Conservation (phyloP, 108 stramenopile genomes). For the Parietichytrium sp. region DNA sequence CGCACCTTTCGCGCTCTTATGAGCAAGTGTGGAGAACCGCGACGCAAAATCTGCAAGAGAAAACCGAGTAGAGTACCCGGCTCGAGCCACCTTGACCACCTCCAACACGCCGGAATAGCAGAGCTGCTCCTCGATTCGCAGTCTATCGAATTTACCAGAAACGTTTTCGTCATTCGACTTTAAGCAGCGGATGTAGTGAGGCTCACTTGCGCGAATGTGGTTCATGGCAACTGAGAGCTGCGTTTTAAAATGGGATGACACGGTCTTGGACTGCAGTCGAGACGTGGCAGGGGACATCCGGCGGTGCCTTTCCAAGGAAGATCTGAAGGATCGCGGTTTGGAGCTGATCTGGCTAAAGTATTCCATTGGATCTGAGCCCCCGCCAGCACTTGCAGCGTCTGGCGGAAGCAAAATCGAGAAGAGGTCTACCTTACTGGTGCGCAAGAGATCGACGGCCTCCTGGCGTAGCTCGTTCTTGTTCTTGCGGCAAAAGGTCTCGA, state of each 20-base stretch:
- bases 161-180: slow-evolving; percentile 92
- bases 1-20: no score
- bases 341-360: background rate
- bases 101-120: slow-evolving; percentile 96
- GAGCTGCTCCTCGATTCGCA: slow-evolving; percentile 89
- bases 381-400: background rate
- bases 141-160: slow-evolving; percentile 51
- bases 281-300: background rate
- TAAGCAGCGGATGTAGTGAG: slow-evolving; percentile 97
- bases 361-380: background rate
- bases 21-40: slow-evolving; percentile 65
- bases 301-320: slow-evolving; percentile 2
- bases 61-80: slow-evolving; percentile 93
- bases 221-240: slow-evolving; percentile 57
- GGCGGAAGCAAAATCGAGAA: slow-evolving; percentile 44
- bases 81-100: slow-evolving; percentile 96
- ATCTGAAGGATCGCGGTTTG: background rate
- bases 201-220: slow-evolving; percentile 84
- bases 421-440: slow-evolving; percentile 43
- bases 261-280: slow-evolving; percentile 42
- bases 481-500: slow-evolving; percentile 90
- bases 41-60: slow-evolving; percentile 80
- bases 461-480: slow-evolving; percentile 93
- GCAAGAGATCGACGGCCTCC: slow-evolving; percentile 78
- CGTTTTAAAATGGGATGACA: slow-evolving; percentile 47